Conservation (phyloP, 345 rosid species). For the Streptanthus diversifolius region DNA sequence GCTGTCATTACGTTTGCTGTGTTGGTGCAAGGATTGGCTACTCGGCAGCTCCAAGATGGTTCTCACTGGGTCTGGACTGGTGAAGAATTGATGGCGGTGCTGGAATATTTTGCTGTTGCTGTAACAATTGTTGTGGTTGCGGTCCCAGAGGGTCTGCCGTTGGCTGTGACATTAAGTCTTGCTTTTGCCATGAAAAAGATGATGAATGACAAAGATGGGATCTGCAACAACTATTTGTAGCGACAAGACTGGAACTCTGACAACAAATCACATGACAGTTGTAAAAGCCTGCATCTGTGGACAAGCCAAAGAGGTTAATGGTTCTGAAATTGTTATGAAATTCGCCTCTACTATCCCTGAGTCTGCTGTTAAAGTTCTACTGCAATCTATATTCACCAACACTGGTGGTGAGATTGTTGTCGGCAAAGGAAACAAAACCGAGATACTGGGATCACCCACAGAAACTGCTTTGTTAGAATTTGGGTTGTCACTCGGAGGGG, state of each 20-base stretch:
- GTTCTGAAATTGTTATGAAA: conserved; percentile 32
- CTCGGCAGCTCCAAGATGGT: conserved; percentile 46
- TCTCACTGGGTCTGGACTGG: conserved; percentile 62
- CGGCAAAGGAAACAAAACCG: conserved; percentile 47
- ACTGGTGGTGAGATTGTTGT: conserved; percentile 89
- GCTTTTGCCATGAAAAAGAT: conserved; percentile 95
- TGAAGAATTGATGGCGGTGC: conserved; percentile 61
- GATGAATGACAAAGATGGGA: conserved; percentile 97
- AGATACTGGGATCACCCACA: conserved; percentile 94
- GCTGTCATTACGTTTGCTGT: conserved; percentile 77
- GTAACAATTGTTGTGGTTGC: conserved; percentile 95
- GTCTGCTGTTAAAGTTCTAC: conserved; percentile 48
- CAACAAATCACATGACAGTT: conserved; percentile 83
- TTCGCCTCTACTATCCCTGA: conserved; percentile 57
- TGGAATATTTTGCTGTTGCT: conserved; percentile 75
- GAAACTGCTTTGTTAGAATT: conserved; percentile 89
- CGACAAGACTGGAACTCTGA: conserved; percentile 90
- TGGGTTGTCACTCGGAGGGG: conserved; percentile 76
- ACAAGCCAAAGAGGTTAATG: conserved; percentile 47
- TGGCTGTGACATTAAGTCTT: conserved; percentile 92
- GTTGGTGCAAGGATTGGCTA: conserved; percentile 65
- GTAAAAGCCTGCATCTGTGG: conserved; percentile 71
- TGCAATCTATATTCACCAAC: conserved; percentile 77
- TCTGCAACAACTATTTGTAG: conserved; percentile 84
- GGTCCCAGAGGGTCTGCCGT: conserved; percentile 89